Base-by-base conservation (phyloP, 148 eudicot genomes). In the Rhododendron griersonianum region DNA sequence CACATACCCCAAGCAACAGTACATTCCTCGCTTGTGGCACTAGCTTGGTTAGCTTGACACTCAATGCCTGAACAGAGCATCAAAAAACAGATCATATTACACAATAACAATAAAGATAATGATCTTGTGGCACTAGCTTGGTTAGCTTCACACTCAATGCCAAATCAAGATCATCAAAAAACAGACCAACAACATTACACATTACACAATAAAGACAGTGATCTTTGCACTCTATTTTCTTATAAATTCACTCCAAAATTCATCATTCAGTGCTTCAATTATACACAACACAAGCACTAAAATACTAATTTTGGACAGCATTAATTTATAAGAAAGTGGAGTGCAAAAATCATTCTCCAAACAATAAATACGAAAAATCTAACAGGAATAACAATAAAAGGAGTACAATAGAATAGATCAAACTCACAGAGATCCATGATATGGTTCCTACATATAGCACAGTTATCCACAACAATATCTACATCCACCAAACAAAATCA, bases 1-100 rank as follows among this genome's bases (percentile, higher is more conserved):
- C 11, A 28, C 95, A 86, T 93, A 96, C 98, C 98, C 98, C 98
- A 96, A 90, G 98, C 98, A 83, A 94, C 98, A 51, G 98, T 96
- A 88, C 98, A 96, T 85, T 94, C 98, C 89, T 96, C 95, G 78
- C 98, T 96, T 1, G 98, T 96, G 10, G 98, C 98, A 81, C 98
- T 93, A 47, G 98, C 98, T 88, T 96, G 98, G 89, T 96, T 96
- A 81, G 98, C 98, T 89, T 96, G 98, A 63, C 98, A 96, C 92
- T 96, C 98, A 28, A 96, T 96, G 78, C 98, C 98, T 96, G 77
- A 53, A 28, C 67, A 86, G 87, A 35, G 37, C 87, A 44, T 35
- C 73, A 81, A 10, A 47, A 78, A 44, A 4, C 18, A 50, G 4
- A 1, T 33, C 7, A 35, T 84, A 82, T 37, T 1, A 11, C 18